Percentiles rank a stretch among this genome's conserved stretches.
phyloP scores from a whole-genome alignment of 1,284 basidiomycete genomes.

The Rhodotorula sp. region DNA sequence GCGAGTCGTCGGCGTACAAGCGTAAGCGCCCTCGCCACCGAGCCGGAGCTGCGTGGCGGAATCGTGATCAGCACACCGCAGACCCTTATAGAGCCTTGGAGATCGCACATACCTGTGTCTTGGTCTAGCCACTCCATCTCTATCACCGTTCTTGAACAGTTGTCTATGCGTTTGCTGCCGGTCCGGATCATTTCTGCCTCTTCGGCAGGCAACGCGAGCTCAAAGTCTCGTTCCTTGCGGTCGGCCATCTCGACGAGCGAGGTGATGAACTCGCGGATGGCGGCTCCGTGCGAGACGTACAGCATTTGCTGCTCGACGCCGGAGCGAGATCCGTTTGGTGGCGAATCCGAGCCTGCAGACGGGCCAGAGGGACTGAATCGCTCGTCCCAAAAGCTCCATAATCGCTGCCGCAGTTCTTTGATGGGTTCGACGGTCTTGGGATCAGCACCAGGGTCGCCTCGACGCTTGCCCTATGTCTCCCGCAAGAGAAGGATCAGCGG shows the following conservation, averaged over 20 bases:
- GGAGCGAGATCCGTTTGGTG: not conserved
- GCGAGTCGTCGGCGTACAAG: slow-evolving; percentile 29
- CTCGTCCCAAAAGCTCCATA: slow-evolving; percentile 39
- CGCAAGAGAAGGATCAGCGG: not conserved
- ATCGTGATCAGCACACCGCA: not conserved
- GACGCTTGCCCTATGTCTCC: slow-evolving; percentile 28
- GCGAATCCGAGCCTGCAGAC: not conserved
- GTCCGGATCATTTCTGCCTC: slow-evolving; percentile 23
- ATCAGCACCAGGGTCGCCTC: slow-evolving; percentile 31
- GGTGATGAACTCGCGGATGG: slow-evolving; percentile 38
- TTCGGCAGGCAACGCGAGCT: slow-evolving; percentile 12
- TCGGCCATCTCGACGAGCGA: slow-evolving; percentile 18
- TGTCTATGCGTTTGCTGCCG: slow-evolving; percentile 33
- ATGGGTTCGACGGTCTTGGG: slow-evolving; percentile 34
- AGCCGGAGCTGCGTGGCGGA: not conserved
- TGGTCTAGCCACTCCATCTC: slow-evolving; percentile 23
- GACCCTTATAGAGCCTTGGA: not conserved
- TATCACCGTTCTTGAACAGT: slow-evolving; percentile 39
- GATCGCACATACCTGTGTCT: not conserved
- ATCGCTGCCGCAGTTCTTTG: slow-evolving; percentile 19
- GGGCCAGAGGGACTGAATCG: slow-evolving; percentile 20
- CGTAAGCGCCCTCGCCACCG: not conserved
- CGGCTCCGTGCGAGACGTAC: slow-evolving; percentile 41
- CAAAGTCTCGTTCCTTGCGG: slow-evolving; percentile 2
- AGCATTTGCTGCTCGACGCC: slow-evolving; percentile 9